Base-by-base conservation (phyloP, 2,329 filamentous ascomycete species). In the Penicillium sp. region DNA sequence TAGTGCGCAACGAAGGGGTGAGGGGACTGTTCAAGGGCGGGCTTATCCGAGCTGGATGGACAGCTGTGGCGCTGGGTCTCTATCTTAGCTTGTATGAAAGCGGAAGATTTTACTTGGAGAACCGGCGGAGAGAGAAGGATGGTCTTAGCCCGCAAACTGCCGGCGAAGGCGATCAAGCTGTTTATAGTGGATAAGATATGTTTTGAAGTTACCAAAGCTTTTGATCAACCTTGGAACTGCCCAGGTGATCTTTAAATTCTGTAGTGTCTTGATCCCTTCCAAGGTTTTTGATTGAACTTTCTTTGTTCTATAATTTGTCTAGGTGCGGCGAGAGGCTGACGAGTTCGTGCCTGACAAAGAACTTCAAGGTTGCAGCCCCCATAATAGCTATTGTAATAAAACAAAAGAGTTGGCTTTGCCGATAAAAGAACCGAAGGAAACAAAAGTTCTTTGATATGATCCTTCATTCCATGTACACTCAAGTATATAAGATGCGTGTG, bases 1-100 rank as follows among this genome's bases (percentile, higher is more conserved):
- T 96, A 13, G 79, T 88, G 51, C 72, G 71, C 0, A 83, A 90
- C 57, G 82, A 86, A 60, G 92, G 92, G 1, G 61, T 90, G 1
- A 84, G 77, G 54, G 92, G 91, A 0, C 73, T 96, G 36, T 96
- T 94, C 72, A 68, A 69, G 32, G 92, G 92, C 6, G 90, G 86
- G 2, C 76, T 83, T 32, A 76, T 96, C 61, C 83, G 92, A 56
- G 86, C 83, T 8, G 83, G 83, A 1, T 96, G 92, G 92, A 94
- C 92, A 13, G 87, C 91, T 50, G 61, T 95, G 5, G 91, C 91
- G 0, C 89, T 89, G 68, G 91, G 91, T 3, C 75, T 96, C 52
- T 96, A 96, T 78, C 76, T 96, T 40, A 90, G 91, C 22, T 88
- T 89, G 42, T 96, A 96, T 74, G 92, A 96, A 72, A 87, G 86